A percentile compares a stretch with the other conserved stretches of the same genome.
These are phyloP conservation scores for Phytophthora constricta DNA, from an alignment of 352 stramenopile genomes.

Conservation along the genomic window DNA sequence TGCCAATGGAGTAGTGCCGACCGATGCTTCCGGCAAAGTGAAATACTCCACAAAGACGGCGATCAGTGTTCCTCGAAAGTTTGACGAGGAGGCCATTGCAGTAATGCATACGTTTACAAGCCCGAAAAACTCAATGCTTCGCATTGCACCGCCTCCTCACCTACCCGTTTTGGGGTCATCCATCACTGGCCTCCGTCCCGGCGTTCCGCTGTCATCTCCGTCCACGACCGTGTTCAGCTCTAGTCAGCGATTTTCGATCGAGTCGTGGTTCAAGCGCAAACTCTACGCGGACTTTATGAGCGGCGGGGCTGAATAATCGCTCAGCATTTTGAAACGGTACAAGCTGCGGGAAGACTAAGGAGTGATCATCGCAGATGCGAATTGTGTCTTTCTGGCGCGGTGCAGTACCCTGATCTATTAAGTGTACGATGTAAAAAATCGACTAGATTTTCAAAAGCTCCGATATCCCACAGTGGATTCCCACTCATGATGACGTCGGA, in stretches of 20 bases:
- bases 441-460: no score
- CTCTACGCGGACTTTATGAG: constrained; percentile 20
- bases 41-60: constrained; percentile 23
- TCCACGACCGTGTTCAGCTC: constrained; percentile 40
- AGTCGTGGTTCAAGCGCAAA: constrained; percentile 39
- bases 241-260: constrained; percentile 50
- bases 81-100: constrained; percentile 4
- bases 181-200: background rate
- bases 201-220: constrained; percentile 13
- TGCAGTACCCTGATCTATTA: no score
- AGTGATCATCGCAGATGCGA: background rate
- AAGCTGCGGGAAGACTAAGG: background rate
- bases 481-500: no score
- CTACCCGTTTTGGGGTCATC: background rate
- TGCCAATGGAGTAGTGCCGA: background rate
- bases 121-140: constrained; percentile 9
- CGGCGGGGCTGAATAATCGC: no score
- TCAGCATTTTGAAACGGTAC: background rate
- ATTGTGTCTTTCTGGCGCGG: no score
- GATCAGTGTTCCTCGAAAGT: constrained; percentile 35
- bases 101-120: background rate
- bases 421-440: no score
- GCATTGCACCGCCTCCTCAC: constrained; percentile 13
- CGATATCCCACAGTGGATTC: no score
- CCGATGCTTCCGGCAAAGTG: constrained; percentile 4